These are phyloP conservation scores for Populus hybrid DNA, from an alignment of 441 rosid species.

Conservation along the genomic window DNA sequence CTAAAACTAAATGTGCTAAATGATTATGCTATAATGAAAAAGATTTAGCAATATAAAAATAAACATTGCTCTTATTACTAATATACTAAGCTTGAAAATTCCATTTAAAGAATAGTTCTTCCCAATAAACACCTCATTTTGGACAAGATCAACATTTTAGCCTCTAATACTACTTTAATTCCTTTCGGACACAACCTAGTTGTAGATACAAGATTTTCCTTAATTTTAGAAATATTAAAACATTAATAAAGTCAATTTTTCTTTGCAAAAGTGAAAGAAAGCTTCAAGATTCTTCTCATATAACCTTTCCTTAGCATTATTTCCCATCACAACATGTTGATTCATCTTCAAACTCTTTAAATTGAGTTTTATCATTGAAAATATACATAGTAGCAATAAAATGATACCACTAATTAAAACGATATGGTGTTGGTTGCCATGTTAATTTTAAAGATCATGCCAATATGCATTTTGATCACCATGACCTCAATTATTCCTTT, in stretches of 20 bases:
- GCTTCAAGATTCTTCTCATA: neutral
- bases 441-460: neutral
- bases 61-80: neutral
- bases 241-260: neutral
- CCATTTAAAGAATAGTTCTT: neutral
- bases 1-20: neutral
- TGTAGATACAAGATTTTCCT: neutral
- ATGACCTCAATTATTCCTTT: neutral
- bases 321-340: neutral
- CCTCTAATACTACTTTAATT: neutral
- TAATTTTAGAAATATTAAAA: neutral
- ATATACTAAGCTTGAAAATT: neutral
- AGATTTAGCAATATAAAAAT: neutral
- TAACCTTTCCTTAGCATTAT: neutral
- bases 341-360: slow-evolving; percentile 2
- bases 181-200: neutral
- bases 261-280: neutral
- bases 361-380: neutral
- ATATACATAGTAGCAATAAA: neutral
- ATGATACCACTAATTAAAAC: slow-evolving; percentile 8
- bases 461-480: neutral
- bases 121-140: neutral
- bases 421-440: neutral
- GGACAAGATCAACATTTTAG: neutral
- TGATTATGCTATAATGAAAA: neutral